A percentile compares a stretch with the other conserved stretches of the same genome.
Evolutionary conservation across 345 rosid species (phyloP).

Genomic region (Brassica incana): DNA sequence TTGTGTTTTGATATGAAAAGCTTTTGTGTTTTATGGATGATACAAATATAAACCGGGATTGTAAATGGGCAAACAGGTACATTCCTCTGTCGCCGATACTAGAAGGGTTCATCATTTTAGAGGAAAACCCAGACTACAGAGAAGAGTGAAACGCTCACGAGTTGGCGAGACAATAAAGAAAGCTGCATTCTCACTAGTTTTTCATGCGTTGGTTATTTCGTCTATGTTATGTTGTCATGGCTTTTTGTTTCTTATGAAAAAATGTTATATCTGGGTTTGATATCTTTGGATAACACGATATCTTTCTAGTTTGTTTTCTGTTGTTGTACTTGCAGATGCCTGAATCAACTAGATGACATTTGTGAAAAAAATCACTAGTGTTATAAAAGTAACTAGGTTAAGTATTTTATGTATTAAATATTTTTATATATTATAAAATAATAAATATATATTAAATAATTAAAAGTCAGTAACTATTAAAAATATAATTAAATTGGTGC

Average conservation of each 20-base stretch:
- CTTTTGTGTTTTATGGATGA: background rate
- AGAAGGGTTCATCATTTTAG: conserved; percentile 86
- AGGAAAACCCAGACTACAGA: conserved; percentile 76
- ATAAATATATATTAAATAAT: too few species aligned
- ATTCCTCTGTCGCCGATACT: conserved; percentile 85
- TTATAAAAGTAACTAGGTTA: too few species aligned
- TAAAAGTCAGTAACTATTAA: too few species aligned
- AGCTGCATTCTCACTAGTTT: conserved; percentile 15
- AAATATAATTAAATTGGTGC: too few species aligned
- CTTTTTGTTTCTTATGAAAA: background rate
- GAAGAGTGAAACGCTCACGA: conserved; percentile 46
- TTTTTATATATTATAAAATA: too few species aligned
- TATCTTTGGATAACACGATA: too few species aligned
- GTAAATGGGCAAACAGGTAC: conserved; percentile 50
- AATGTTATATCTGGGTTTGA: background rate
- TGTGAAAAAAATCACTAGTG: too few species aligned
- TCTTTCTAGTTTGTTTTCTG: too few species aligned
- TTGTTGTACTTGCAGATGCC: too few species aligned
- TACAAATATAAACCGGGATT: background rate
- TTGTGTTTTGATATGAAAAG: background rate
- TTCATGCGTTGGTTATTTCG: conserved; percentile 1
- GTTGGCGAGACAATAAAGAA: background rate
- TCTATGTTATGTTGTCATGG: background rate
- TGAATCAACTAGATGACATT: too few species aligned
- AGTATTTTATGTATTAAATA: too few species aligned